These are phyloP conservation scores for Mortierella sp. DNA, from an alignment of 371 early-diverging fungal species.

Conservation along the genomic window DNA sequence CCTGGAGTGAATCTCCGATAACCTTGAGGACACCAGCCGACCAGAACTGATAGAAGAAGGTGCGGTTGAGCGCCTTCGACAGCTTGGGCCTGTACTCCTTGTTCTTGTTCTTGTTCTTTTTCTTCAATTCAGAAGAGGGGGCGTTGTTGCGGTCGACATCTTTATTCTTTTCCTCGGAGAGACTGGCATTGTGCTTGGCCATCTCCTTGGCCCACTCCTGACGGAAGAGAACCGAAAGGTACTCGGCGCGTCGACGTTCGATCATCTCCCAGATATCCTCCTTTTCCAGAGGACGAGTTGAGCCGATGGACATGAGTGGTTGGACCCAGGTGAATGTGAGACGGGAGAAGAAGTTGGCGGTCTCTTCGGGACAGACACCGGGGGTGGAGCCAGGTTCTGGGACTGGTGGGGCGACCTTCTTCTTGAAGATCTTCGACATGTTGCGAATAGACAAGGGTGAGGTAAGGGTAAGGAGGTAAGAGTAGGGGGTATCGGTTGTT, in stretches of 20 bases:
- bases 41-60: constrained; percentile 50
- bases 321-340: constrained; percentile 59
- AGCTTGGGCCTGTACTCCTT: constrained; percentile 34
- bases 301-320: constrained; percentile 56
- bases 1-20: constrained; percentile 37
- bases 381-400: constrained; percentile 44
- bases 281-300: constrained; percentile 59
- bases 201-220: constrained; percentile 53
- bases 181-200: constrained; percentile 26
- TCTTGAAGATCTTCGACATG: constrained; percentile 15
- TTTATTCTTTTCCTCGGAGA: not conserved
- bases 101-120: constrained; percentile 11
- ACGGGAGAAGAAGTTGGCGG: constrained; percentile 47
- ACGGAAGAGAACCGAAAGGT: constrained; percentile 45
- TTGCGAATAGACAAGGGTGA: not conserved
- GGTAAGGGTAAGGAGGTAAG: not conserved
- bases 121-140: not conserved
- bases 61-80: constrained; percentile 46
- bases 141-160: not conserved
- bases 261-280: constrained; percentile 60
- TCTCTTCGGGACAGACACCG: constrained; percentile 53
- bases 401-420: constrained; percentile 33
- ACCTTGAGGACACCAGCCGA: constrained; percentile 43
- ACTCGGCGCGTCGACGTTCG: constrained; percentile 42
- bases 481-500: not conserved